These are phyloP conservation scores for Moesziomyces parantarcticus DNA, from an alignment of 1,284 basidiomycete species.

Conservation along the genomic window DNA sequence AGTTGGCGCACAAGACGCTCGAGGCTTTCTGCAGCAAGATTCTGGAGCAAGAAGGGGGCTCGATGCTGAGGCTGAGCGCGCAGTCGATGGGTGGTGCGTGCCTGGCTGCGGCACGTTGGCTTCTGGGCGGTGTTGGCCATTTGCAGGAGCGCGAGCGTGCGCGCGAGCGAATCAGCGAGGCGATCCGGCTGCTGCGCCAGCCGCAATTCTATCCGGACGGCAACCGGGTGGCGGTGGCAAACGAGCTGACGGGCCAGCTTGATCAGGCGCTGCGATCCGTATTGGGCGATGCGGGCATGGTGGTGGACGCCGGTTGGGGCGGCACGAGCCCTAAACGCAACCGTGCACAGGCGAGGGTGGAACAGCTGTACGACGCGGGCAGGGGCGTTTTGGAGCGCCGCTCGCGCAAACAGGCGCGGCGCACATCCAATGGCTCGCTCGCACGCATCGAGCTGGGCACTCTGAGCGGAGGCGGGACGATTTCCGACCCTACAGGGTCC, in stretches of 20 bases:
- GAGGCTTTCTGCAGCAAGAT: slow-evolving; percentile 22
- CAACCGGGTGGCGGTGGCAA: slow-evolving; percentile 14
- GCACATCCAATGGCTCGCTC: slow-evolving; percentile 12
- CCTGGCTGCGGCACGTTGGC: slow-evolving; percentile 22
- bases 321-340: slow-evolving; percentile 16
- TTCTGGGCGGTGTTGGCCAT: slow-evolving; percentile 3
- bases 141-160: slow-evolving; percentile 6
- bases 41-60: slow-evolving; percentile 19
- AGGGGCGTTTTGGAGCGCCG: not conserved
- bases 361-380: not conserved
- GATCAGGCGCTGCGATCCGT: slow-evolving; percentile 31
- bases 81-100: slow-evolving; percentile 32
- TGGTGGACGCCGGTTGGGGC: not conserved
- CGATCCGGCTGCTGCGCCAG: slow-evolving; percentile 18
- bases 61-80: slow-evolving; percentile 30
- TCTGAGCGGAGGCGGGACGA: not conserved
- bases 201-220: slow-evolving; percentile 43
- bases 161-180: slow-evolving; percentile 11
- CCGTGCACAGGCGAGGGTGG: slow-evolving; percentile 7
- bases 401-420: slow-evolving; percentile 15
- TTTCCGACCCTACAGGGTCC: slow-evolving; percentile 8
- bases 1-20: slow-evolving; percentile 26
- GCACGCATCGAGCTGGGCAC: slow-evolving; percentile 16
- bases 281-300: slow-evolving; percentile 20
- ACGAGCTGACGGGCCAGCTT: slow-evolving; percentile 26